Base-by-base conservation (phyloP, 495 filamentous ascomycete species). In the Bacidia rubella region DNA sequence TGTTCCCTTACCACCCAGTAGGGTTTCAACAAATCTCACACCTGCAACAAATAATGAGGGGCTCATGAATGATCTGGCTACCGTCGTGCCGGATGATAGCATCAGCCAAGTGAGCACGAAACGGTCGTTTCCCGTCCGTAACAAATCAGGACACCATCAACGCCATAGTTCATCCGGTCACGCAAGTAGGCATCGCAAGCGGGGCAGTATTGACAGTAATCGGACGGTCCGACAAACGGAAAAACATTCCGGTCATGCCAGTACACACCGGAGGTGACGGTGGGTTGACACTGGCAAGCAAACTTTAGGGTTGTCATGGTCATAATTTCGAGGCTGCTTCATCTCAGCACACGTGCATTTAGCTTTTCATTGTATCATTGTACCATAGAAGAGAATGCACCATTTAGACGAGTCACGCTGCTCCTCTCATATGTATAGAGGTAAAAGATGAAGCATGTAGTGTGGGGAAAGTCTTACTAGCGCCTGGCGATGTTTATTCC, bases 41-140 rank as follows among this genome's bases (percentile, higher is more conserved):
- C 50, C 59, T 40, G 24, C 42, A 4, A 29, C 10, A 26, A 32
- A 51, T 21, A 17, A n/a, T 10, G 69, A 29, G 66, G 62, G 0
- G 65, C 67, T 1, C 62, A 69, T 47, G 66, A 70, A 56, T 67
- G 66, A 12, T 67, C 70, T 50, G 66, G 67, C 49, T 65, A 57
- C 65, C 3, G 65, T 84, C 27, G 74, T 67, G 21, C 81, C 83
- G 2, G 75, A 74, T 52, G 83, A 87, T 60, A 85, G 80, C 59
- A 74, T 84, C 42, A 84, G 80, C 60, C 78, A 79, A 59, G 72
- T 82, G 1, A 76, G 74, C 9, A 77, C 70, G 20, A 72, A 66
- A 32, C 59, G 59, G 38, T 64, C 62, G 46, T 56, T 55, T 11
- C 48, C 51, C 11, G 26, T 25, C 4, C 41, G 9, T 21, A 3